Evolutionary conservation across 495 filamentous ascomycete genomes (phyloP).

Genomic region (Tetracladium setigerum): DNA sequence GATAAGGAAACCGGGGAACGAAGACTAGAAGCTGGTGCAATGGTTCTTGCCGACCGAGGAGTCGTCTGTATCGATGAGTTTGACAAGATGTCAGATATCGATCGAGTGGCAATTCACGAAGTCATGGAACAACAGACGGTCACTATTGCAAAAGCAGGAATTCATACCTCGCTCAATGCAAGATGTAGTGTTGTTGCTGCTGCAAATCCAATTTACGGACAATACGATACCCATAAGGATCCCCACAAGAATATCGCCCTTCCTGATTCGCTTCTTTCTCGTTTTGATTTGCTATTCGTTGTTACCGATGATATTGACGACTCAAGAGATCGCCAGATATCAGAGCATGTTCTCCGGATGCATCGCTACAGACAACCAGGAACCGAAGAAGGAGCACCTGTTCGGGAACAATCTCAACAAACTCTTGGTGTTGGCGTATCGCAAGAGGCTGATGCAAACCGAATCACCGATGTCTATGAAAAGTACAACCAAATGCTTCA

Average conservation of each 20-base stretch:
- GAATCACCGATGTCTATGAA: slow-evolving; percentile 85
- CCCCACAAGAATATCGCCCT: slow-evolving; percentile 98
- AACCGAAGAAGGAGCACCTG: slow-evolving; percentile 89
- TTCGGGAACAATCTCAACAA: slow-evolving; percentile 81
- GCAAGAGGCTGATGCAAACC: slow-evolving; percentile 57
- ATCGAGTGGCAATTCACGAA: slow-evolving; percentile 98
- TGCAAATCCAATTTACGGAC: slow-evolving; percentile 95
- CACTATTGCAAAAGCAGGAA: slow-evolving; percentile 97
- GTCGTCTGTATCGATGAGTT: slow-evolving; percentile 99
- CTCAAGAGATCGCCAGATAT: slow-evolving; percentile 78
- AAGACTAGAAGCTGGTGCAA: slow-evolving; percentile 91
- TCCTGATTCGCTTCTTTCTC: slow-evolving; percentile 91
- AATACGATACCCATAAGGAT: slow-evolving; percentile 98
- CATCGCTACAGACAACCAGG: slow-evolving; percentile 93
- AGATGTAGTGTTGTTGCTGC: slow-evolving; percentile 95
- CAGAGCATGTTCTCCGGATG: slow-evolving; percentile 96
- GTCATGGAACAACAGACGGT: slow-evolving; percentile 99
- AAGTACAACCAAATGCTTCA: slow-evolving; percentile 97
- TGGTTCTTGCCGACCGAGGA: slow-evolving; percentile 95
- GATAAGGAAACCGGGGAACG: slow-evolving; percentile 98
- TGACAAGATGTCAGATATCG: slow-evolving; percentile 99
- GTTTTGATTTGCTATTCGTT: slow-evolving; percentile 98
- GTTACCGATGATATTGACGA: slow-evolving; percentile 99
- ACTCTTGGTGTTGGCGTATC: slow-evolving; percentile 84
- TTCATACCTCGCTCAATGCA: slow-evolving; percentile 95